A percentile compares a stretch with the other conserved stretches of the same genome.
phyloP scores from a whole-genome alignment of 2,329 filamentous ascomycete species.

The Thelonectria discophora region DNA sequence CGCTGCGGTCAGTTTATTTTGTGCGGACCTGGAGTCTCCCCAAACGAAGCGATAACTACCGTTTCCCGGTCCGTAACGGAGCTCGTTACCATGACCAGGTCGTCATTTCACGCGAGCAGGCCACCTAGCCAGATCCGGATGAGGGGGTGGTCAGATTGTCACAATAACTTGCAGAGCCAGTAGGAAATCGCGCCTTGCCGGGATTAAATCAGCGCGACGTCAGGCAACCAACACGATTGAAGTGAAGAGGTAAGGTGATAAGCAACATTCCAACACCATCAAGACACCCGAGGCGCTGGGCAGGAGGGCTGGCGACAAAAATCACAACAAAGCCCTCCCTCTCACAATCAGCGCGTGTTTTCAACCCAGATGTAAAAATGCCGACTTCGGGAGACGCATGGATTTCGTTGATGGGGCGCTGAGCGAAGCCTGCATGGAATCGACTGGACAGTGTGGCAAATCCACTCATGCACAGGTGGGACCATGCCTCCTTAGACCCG shows the following conservation, averaged over 20 bases:
- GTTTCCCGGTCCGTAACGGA: too few relatives aligned
- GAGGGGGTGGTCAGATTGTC: not conserved
- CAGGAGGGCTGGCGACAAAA: not conserved
- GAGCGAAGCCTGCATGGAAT: not conserved
- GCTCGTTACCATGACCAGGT: too few relatives aligned
- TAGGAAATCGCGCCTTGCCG: not conserved
- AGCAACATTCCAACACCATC: not conserved
- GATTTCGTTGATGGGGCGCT: slow-evolving; percentile 6
- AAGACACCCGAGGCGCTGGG: not conserved
- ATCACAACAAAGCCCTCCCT: too few relatives aligned
- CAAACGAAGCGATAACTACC: too few relatives aligned
- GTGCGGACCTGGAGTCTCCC: too few relatives aligned
- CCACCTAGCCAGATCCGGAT: not conserved
- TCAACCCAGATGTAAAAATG: not conserved
- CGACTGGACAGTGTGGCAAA: slow-evolving; percentile 18
- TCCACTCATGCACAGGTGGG: slow-evolving; percentile 21
- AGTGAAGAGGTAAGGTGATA: not conserved
- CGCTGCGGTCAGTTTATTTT: too few relatives aligned
- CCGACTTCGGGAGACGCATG: not conserved
- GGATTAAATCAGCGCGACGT: not conserved
- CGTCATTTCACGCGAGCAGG: too few relatives aligned
- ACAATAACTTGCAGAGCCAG: not conserved
- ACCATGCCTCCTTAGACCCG: slow-evolving; percentile 14
- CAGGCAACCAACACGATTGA: not conserved
- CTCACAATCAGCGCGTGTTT: not conserved